Percentiles rank a stretch among this genome's conserved stretches.
Evolutionary conservation across 139 green algal species (phyloP).

Genomic region (Limnomonas spitsbergensis): DNA sequence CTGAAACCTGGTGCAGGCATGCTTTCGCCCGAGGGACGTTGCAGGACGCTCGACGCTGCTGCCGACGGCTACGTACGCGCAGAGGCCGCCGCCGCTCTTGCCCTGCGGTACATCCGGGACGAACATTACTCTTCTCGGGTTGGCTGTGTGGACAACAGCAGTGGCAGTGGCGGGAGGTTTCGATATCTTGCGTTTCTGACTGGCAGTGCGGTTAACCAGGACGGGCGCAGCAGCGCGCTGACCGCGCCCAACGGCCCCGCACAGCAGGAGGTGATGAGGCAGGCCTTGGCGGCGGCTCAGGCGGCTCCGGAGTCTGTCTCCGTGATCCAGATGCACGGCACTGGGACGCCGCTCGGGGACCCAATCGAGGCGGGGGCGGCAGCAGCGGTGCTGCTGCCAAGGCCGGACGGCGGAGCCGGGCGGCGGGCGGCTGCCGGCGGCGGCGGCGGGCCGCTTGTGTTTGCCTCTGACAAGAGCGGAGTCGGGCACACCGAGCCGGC

Average conservation of each 20-base stretch:
- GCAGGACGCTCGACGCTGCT: constrained; percentile 75
- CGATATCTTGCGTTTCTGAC: constrained; percentile 35
- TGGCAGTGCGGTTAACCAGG: constrained; percentile 80
- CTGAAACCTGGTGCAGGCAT: no score
- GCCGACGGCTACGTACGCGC: constrained; percentile 79
- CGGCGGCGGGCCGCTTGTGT: constrained; percentile 31
- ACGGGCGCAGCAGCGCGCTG: constrained; percentile 79
- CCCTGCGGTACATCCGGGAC: constrained; percentile 16
- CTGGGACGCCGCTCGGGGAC: constrained; percentile 77
- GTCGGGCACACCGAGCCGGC: constrained; percentile 83
- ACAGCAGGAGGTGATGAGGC: constrained; percentile 74
- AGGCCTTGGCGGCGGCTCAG: constrained; percentile 42
- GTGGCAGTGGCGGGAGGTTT: neutral
- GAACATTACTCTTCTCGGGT: neutral
- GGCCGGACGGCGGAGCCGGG: neutral
- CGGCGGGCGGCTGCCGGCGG: neutral
- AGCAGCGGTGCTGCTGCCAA: constrained; percentile 35
- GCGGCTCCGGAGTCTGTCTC: constrained; percentile 27
- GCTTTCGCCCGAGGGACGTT: constrained; percentile 71
- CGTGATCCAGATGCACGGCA: constrained; percentile 79
- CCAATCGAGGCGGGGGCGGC: constrained; percentile 83
- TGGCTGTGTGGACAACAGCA: neutral
- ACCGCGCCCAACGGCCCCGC: constrained; percentile 84
- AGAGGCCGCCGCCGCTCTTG: constrained; percentile 56
- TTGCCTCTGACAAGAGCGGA: constrained; percentile 76